A percentile compares a stretch with the other conserved stretches of the same genome.
These are phyloP conservation scores for Lactarius deliciosus DNA, from an alignment of 768 basidiomycete species.

Conservation along the genomic window DNA sequence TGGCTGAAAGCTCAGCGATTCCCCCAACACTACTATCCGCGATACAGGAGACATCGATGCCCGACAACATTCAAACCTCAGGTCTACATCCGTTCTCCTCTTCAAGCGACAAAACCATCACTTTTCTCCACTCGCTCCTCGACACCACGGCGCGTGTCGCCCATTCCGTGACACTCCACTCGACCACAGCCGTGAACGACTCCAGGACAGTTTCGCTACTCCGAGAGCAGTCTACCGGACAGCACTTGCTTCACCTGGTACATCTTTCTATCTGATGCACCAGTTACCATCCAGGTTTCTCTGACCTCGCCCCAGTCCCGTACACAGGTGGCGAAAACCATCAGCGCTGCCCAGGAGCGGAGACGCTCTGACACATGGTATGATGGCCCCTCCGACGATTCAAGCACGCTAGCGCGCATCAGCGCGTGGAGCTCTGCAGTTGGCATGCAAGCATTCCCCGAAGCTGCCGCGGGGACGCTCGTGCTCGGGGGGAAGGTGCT, in stretches of 20 bases:
- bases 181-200: conserved; percentile 17
- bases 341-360: conserved; percentile 15
- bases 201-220: conserved; percentile 27
- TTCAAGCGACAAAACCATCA: conserved; percentile 19
- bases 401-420: conserved; percentile 16
- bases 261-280: neutral
- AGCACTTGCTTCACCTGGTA: conserved; percentile 25
- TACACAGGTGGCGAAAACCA: conserved; percentile 20
- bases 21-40: conserved; percentile 21
- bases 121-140: conserved; percentile 22
- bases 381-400: conserved; percentile 19
- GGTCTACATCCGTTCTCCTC: conserved; percentile 20
- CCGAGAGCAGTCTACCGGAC: conserved; percentile 24
- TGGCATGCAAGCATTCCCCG: conserved; percentile 26
- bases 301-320: conserved; percentile 15
- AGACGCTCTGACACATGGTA: conserved; percentile 14
- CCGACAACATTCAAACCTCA: conserved; percentile 1
- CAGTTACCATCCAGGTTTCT: neutral
- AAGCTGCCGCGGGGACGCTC: conserved; percentile 13
- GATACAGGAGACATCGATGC: conserved; percentile 15
- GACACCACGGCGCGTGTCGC: conserved; percentile 19
- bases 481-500: conserved; percentile 22
- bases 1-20: conserved; percentile 18
- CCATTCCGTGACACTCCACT: conserved; percentile 20
- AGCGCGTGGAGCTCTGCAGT: conserved; percentile 18